Base-by-base conservation (phyloP, 257 asterid genomes). In the Forsythia viridissima region DNA sequence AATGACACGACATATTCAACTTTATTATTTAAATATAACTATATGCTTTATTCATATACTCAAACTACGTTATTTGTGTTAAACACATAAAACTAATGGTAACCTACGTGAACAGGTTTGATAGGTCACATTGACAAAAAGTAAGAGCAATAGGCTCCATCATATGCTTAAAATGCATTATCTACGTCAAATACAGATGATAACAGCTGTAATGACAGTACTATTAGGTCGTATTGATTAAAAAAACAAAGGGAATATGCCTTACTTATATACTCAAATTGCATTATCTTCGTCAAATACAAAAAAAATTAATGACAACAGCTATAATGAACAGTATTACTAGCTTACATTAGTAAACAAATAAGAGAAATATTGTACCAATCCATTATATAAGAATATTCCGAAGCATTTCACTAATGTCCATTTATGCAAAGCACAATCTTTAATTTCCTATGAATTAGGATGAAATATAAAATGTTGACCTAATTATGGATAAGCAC, bases 381-480 rank as follows among this genome's bases (percentile, higher is more conserved):
- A 8, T 61, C 69, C 36, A 61, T 4, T 21, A 61, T 21, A 24
- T 9, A 24, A 61, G 69, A 24, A 24, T 61, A 61, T 61, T 24
- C 69, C 38, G 8, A 21, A 15, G 69, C 69, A 61, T 61, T 20
- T 61, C 69, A 61, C 12, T 9, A 61, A 38, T 24, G 18, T 61
- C 37, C 38, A 9, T 61, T 61, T 7, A 38, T 48, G 79, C 55
- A 66, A 30, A 77, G 82, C 70, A 77, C 57, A 72, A 72, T 66
- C 69, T 69, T 71, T 72, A n/a, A 1, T 30, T 30, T 30, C 57
- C 15, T 10, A 11, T 3, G 4, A 51, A 51, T 24, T 41, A 37
- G 42, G 44, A 24, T 63, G 30, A 21, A 1, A 59, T 79, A 72
- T 24, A 77, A 80, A 84, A 84, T 66, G 69, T 79, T 76, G 85